Evolutionary conservation across 192 early-diverging fungal species (phyloP), one percentile per base, ranked within the genome.

Genomic region (Phlyctochytrium arcticum): DNA sequence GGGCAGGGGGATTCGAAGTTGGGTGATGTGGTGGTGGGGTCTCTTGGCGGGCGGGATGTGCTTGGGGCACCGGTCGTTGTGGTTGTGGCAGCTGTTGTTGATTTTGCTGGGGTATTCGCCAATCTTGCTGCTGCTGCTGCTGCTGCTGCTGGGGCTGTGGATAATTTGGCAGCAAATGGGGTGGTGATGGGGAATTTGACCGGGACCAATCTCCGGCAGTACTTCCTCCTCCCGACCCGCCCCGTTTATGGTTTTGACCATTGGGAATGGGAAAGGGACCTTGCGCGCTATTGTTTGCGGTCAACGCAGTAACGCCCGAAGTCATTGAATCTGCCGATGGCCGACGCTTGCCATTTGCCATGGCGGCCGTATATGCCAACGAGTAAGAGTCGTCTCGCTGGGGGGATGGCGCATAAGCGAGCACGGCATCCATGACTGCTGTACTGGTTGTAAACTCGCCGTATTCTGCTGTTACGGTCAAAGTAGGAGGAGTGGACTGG

Each of bases 311-410:
- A 35, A 57, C 46, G 15, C 54, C 39, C 29, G 36, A 44, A 32
- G 63, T 57, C 19, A 26, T 42, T 1, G 63, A 65, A 4, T 65
- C 63, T 5, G 10, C 63, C 4, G 63, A 65, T n/a, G 63, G 9
- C 23, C 63, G 33, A 15, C 63, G 63, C 5, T 23, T 19, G 10
- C 61, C 61, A 29, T 39, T 39, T 9, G 58, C 44, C 3, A 60
- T 34, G 1, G 29, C 39, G 0, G 58, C 1, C n/a, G n/a, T n/a
- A 36, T 60, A 60, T 10, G 58, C 30, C 12, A 44, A 21, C 39
- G 27, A 34, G 4, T 57, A 57, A 23, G 39, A 12, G 21, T 44
- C 39, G 12, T 44, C 39, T 44, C 39, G 12, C 15, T 44, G 39
- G 21, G 21, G 15, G 12, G 39, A 12, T 12, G 39, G 39, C 12